Evolutionary conservation across 1,284 basidiomycete species (phyloP).

Genomic region (Moesziomyces sp.): DNA sequence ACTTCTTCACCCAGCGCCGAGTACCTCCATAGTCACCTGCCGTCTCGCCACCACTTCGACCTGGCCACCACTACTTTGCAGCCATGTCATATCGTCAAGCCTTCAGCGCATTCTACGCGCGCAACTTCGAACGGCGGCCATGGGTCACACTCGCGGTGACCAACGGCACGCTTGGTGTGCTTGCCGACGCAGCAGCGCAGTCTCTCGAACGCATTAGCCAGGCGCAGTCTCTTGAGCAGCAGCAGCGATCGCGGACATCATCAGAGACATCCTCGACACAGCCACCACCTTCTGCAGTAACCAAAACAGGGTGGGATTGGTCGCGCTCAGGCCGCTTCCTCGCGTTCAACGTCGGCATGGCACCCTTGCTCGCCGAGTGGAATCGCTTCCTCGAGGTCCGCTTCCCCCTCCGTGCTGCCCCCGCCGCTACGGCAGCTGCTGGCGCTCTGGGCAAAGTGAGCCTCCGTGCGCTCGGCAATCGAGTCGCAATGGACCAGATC

Average conservation of each 20-base stretch:
- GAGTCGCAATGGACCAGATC: conserved; percentile 61
- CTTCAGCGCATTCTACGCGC: conserved; percentile 60
- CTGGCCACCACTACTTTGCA: neutral
- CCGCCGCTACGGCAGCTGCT: conserved; percentile 8
- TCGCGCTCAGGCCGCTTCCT: conserved; percentile 58
- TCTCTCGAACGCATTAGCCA: conserved; percentile 48
- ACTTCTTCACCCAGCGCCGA: neutral
- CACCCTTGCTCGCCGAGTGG: conserved; percentile 65
- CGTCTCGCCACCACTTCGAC: neutral
- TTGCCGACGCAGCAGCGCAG: conserved; percentile 64
- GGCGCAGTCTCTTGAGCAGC: conserved; percentile 10
- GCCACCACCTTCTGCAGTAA: neutral
- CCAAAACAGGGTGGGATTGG: conserved; percentile 46
- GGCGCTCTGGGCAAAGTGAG: conserved; percentile 50
- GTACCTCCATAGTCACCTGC: too few species aligned
- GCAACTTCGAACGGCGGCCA: conserved; percentile 59
- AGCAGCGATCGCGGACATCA: conserved; percentile 1
- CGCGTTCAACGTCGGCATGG: conserved; percentile 62
- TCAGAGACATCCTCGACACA: neutral
- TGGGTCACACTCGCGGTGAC: conserved; percentile 64
- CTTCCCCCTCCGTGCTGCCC: conserved; percentile 50
- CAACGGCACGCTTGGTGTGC: conserved; percentile 57
- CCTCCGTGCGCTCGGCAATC: conserved; percentile 52
- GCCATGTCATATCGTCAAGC: conserved; percentile 45
- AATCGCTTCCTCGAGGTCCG: conserved; percentile 61